Evolutionary conservation across 108 stramenopile species (phyloP), one percentile per base, ranked within the genome.

Genomic region (Phaeodactylum tricornutum): DNA sequence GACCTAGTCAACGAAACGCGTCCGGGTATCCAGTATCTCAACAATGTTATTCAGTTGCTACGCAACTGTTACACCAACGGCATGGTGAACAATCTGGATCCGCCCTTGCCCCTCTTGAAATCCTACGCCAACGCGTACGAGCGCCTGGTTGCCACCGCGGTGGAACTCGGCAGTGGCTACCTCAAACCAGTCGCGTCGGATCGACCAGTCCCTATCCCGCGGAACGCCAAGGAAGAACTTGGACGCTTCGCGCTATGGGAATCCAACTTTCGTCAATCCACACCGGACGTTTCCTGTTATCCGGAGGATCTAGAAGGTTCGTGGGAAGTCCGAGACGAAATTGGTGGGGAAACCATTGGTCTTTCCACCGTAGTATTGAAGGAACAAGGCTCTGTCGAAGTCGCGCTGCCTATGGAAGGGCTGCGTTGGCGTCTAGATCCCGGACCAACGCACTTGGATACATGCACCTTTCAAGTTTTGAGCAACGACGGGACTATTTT

Each of bases 391-490:
- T 61, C 69, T 30, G 79, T 90, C 1, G 30, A 45, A 19, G 72
- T 85, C 9, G 65, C 64, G n/a, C 59, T 71, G 33, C 83, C 84
- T 9, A 56, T 85, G 58, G 72, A 79, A 47, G 88, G 88, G 3
- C 61, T 87, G n/a, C 64, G 73, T 31, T 92, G 90, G 90, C 64
- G 90, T 27, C 53, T 84, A 4, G 85, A 87, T 59, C 74, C 90
- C 7, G 90, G 90, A 4, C 90, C 90, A 12, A 87, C 90, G n/a
- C 90, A 92, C 64, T 52, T 92, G 9, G 90, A 92, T 47, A 92
- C 90, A 15, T 83, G 83, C 53, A 87, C 85, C 29, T 92, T 92
- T 52, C 85, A 87, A 60, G 81, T 84, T 12, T 43, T 81, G 28
- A 66, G 68, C 20, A 74, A 77, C 33, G 83, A 81, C 42, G 83